phyloP scores from a whole-genome alignment of 2,329 filamentous ascomycete species.

The Annulohypoxylon truncatum region DNA sequence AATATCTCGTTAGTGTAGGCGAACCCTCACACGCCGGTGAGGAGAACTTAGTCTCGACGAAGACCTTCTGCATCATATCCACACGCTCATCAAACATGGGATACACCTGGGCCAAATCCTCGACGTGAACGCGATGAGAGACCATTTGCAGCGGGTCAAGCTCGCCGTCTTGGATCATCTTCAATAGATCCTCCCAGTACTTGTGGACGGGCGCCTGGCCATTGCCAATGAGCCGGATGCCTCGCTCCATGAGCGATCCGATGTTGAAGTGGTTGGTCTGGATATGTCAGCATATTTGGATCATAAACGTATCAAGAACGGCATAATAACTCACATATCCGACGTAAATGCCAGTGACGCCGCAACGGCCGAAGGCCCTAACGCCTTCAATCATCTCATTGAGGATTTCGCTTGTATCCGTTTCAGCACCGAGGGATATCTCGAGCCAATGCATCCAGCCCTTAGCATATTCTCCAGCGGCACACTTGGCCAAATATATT shows the following conservation, averaged over 20 bases:
- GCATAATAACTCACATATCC: conserved; percentile 61
- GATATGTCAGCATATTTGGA: background rate
- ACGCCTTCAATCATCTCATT: conserved; percentile 85
- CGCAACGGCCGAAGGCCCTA: conserved; percentile 76
- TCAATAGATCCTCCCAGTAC: conserved; percentile 84
- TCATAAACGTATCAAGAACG: background rate
- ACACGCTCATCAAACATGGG: conserved; percentile 69
- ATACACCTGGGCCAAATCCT: conserved; percentile 77
- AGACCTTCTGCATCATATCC: conserved; percentile 85
- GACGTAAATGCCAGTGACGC: conserved; percentile 78
- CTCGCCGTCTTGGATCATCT: conserved; percentile 72
- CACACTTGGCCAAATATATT: conserved; percentile 62
- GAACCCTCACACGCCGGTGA: conserved; percentile 57
- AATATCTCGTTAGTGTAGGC: conserved; percentile 58
- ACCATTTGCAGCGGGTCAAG: conserved; percentile 85
- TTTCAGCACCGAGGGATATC: conserved; percentile 75
- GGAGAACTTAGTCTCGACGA: conserved; percentile 69
- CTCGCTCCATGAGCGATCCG: conserved; percentile 85
- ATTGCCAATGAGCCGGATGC: conserved; percentile 80
- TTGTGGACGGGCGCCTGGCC: conserved; percentile 79
- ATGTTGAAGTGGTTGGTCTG: conserved; percentile 86
- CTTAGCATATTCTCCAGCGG: conserved; percentile 70
- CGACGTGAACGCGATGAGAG: conserved; percentile 79
- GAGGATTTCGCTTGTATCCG: conserved; percentile 83
- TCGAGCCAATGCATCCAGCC: conserved; percentile 70